phyloP scores from a whole-genome alignment of 2,329 filamentous ascomycete genomes.

The Fusarium begoniae region DNA sequence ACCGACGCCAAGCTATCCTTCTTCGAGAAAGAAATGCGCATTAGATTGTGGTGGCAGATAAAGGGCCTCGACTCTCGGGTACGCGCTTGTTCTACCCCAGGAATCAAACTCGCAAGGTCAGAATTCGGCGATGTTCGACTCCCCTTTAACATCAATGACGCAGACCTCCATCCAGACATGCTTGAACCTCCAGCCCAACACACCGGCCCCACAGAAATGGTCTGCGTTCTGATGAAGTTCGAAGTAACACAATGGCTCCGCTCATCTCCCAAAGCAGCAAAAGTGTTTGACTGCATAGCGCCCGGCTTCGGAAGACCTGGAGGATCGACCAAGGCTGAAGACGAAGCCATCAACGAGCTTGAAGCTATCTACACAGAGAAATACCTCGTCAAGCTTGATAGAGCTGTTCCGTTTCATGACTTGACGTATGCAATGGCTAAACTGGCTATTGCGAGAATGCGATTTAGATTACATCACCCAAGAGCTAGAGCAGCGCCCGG shows the following conservation, averaged over 20 bases:
- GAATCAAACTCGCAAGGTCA: neutral
- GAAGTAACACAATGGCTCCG: conserved; percentile 43
- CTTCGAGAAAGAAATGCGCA: conserved; percentile 43
- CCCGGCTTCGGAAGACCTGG: neutral
- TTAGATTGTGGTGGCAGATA: conserved; percentile 44
- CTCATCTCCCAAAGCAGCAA: conserved; percentile 32
- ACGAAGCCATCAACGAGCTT: conserved; percentile 41
- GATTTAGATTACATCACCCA: conserved; percentile 45
- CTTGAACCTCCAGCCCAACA: conserved; percentile 55
- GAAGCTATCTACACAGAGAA: conserved; percentile 39
- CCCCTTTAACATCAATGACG: conserved; percentile 66
- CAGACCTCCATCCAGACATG: conserved; percentile 61
- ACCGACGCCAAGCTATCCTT: conserved; percentile 21
- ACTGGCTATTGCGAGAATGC: conserved; percentile 41
- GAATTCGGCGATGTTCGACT: conserved; percentile 43
- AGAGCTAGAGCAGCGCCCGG: conserved; percentile 9
- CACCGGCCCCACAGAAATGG: conserved; percentile 65
- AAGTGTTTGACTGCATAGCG: conserved; percentile 27
- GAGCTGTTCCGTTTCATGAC: conserved; percentile 43
- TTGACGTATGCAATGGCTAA: conserved; percentile 35
- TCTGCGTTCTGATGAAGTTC: conserved; percentile 49
- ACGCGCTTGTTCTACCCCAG: neutral
- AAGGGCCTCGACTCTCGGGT: conserved; percentile 31
- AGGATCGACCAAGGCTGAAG: conserved; percentile 14
- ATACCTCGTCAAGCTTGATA: conserved; percentile 36